Conservation (phyloP, 176 grass and related monocot species). For the Metroxylon sagu region DNA sequence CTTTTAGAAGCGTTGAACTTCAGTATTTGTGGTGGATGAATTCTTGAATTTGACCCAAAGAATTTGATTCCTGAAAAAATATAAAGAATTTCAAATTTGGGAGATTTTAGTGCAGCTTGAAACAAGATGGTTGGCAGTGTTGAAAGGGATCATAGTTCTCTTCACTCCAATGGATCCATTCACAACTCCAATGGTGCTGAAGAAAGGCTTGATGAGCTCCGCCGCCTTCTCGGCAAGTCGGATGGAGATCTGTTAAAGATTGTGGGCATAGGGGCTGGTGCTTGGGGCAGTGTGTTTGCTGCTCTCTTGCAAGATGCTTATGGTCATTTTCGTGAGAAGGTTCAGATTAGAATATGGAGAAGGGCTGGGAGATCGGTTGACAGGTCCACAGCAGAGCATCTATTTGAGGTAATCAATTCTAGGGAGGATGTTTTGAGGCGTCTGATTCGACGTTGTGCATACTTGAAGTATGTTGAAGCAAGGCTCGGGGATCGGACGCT, state of each 20-base stretch:
- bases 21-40: no score
- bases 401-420: slow-evolving; percentile 96
- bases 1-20: no score
- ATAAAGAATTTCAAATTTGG: neutral
- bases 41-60: no score
- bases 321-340: slow-evolving; percentile 76
- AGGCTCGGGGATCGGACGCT: slow-evolving; percentile 69
- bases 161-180: slow-evolving; percentile 42
- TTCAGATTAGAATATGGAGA: slow-evolving; percentile 94
- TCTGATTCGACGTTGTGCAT: slow-evolving; percentile 73
- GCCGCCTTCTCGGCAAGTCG: slow-evolving; percentile 66
- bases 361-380: slow-evolving; percentile 58
- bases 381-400: slow-evolving; percentile 56
- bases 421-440: slow-evolving; percentile 86
- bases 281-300: slow-evolving; percentile 93
- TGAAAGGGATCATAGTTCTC: slow-evolving; percentile 7
- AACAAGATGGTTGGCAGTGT: slow-evolving; percentile 73
- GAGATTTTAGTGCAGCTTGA: neutral
- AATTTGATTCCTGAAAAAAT: no score
- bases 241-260: slow-evolving; percentile 95
- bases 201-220: slow-evolving; percentile 75
- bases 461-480: slow-evolving; percentile 92
- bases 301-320: slow-evolving; percentile 91
- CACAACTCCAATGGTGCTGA: slow-evolving; percentile 46
- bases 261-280: slow-evolving; percentile 82